phyloP scores from a whole-genome alignment of 192 early-diverging fungal species.

The Dispira simplex region DNA sequence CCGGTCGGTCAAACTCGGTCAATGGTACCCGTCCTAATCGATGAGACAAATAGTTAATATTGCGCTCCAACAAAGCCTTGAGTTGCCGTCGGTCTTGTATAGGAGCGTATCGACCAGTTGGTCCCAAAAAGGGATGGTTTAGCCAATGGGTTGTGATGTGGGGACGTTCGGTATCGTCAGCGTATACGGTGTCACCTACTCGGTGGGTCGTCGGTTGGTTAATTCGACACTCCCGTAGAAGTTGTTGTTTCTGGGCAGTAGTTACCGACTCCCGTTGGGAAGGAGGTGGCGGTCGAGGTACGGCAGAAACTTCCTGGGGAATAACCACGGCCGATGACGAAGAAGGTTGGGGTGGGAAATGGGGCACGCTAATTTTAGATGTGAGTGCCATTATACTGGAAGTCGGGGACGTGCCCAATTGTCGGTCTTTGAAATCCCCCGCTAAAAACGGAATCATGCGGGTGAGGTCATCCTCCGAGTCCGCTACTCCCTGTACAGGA shows the following conservation, averaged over 20 bases:
- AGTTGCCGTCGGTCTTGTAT: background rate
- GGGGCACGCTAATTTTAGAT: background rate
- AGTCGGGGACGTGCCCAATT: background rate
- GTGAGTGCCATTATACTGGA: background rate
- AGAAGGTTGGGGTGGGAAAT: background rate
- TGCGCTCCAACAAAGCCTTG: background rate
- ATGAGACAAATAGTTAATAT: background rate
- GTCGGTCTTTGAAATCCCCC: background rate
- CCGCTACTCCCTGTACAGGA: no score
- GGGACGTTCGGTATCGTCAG: constrained; percentile 1
- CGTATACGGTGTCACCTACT: background rate
- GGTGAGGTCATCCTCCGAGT: no score
- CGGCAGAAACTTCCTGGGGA: background rate
- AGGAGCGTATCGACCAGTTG: background rate
- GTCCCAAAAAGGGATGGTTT: background rate
- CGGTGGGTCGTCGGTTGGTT: background rate
- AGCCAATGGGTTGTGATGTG: background rate
- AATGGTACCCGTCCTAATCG: background rate
- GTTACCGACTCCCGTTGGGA: background rate
- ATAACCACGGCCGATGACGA: background rate
- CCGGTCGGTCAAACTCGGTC: constrained; percentile 9
- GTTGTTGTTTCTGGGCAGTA: background rate
- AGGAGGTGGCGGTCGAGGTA: background rate
- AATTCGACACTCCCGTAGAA: background rate
- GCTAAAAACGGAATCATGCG: background rate